Evolutionary conservation across 495 filamentous ascomycete genomes (phyloP), one percentile per base, ranked within the genome.

Genomic region (Penicillium malachiteum): DNA sequence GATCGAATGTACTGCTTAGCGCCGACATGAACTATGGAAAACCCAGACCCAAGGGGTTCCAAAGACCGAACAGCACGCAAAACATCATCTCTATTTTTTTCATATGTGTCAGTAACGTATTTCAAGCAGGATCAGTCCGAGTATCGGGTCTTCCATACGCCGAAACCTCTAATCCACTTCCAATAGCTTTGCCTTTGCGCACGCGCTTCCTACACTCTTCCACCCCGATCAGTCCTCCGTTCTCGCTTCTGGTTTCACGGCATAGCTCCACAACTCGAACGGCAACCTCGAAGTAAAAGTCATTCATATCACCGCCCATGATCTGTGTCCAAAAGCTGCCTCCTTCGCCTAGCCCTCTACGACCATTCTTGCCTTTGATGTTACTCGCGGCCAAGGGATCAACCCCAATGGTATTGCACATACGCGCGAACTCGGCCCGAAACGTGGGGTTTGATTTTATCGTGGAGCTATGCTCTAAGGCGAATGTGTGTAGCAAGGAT

Each of bases 261-360:
- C 94, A 98, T 0, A 97, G 84, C 72, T 97, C 94, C 7, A 98
- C 95, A 7, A 97, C 90, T 31, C 90, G 78, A 38, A 97, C 92
- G 0, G 90, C 95, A 44, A 98, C 81, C 74, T 96, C 93, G 69
- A 97, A 97, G 70, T 97, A 97, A 64, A 97, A 98, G 69, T 97
- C 95, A 69, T 96, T 96, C 58, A 97, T 93, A 62, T 84, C 90
- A 17, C 88, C 81, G 1, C 94, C 94, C 49, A 97, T 72, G 61
- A 96, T 84, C 76, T 96, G 92, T 12, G 91, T 89, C 94, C 94
- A 97, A 58, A 96, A 85, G 62, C 87, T 93, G 14, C 82, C 82
- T 42, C 68, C 63, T 68, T 77, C 65, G 67, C 74, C 66, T 52
- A 67, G 42, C 59, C 76, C 55, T 54, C 74, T 68, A 51, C 79